These are phyloP conservation scores for Hygrophorus pudorinus DNA, from an alignment of 768 basidiomycete species.

Conservation along the genomic window DNA sequence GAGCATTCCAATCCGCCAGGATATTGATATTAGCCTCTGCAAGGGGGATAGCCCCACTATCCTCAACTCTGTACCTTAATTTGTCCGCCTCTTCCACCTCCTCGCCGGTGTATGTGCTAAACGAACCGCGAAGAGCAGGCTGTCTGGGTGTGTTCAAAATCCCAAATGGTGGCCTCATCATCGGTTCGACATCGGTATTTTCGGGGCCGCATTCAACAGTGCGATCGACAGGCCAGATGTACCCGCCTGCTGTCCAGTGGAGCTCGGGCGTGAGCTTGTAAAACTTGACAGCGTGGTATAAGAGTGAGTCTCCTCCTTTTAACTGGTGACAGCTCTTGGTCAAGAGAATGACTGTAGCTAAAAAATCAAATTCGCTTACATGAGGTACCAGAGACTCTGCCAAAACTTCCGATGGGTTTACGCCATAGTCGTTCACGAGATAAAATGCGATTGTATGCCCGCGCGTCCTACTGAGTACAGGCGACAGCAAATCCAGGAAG, in stretches of 20 bases:
- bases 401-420: conserved; percentile 58
- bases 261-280: conserved; percentile 69
- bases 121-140: conserved; percentile 35
- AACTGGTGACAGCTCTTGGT: conserved; percentile 31
- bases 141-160: conserved; percentile 8
- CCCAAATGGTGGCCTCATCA: neutral
- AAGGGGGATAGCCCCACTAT: conserved; percentile 58
- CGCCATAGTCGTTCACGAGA: conserved; percentile 55
- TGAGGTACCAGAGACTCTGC: conserved; percentile 64
- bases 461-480: conserved; percentile 61
- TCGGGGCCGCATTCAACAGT: conserved; percentile 39
- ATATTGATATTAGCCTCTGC: conserved; percentile 52
- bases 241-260: conserved; percentile 76
- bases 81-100: conserved; percentile 21
- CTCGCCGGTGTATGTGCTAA: conserved; percentile 32
- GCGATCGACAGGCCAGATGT: conserved; percentile 69
- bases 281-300: conserved; percentile 69
- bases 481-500: conserved; percentile 62
- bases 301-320: conserved; percentile 64
- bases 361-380: conserved; percentile 31
- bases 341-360: neutral
- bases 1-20: conserved; percentile 26
- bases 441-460: conserved; percentile 69
- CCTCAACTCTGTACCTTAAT: conserved; percentile 48
- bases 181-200: neutral